Conservation (phyloP, 371 early-diverging fungal species). For the Rhizopus microsporus region DNA sequence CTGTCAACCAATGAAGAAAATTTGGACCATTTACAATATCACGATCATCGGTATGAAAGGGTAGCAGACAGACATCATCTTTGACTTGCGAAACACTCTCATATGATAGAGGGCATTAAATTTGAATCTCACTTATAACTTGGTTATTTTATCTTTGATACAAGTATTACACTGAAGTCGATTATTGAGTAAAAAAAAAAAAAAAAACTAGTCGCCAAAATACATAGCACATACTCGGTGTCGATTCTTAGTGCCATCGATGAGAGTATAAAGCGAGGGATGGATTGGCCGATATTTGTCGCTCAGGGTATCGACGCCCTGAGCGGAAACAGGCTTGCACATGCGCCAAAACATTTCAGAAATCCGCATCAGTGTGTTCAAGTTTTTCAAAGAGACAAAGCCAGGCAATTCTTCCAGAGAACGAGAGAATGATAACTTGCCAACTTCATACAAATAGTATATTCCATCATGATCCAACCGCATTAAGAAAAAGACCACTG, state of each 20-base stretch:
- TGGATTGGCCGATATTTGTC: conserved; percentile 18
- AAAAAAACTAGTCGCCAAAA: conserved; percentile 10
- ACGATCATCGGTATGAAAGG: too few species aligned
- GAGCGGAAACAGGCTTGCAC: conserved; percentile 17
- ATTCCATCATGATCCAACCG: conserved; percentile 11
- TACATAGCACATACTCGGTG: conserved; percentile 10
- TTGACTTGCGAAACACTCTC: too few species aligned
- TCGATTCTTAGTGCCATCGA: conserved; percentile 18
- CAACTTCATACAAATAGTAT: conserved; percentile 12
- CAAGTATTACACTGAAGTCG: conserved; percentile 2
- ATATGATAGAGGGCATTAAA: too few species aligned
- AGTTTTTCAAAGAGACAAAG: conserved; percentile 19
- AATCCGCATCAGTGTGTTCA: conserved; percentile 12
- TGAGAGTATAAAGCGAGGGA: conserved; percentile 11
- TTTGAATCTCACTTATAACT: too few species aligned
- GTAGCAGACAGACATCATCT: too few species aligned
- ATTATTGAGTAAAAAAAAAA: conserved; percentile 6
- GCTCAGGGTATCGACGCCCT: conserved; percentile 8
- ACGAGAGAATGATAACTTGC: conserved; percentile 16
- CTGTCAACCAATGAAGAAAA: too few species aligned
- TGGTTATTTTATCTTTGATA: conserved; percentile 2
- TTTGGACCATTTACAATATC: too few species aligned
- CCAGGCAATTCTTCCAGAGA: conserved; percentile 13
- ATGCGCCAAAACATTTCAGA: conserved; percentile 22
- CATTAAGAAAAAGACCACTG: conserved; percentile 13